Base-by-base conservation (phyloP, 2,329 filamentous ascomycete genomes). In the Beauveria medogensis region DNA sequence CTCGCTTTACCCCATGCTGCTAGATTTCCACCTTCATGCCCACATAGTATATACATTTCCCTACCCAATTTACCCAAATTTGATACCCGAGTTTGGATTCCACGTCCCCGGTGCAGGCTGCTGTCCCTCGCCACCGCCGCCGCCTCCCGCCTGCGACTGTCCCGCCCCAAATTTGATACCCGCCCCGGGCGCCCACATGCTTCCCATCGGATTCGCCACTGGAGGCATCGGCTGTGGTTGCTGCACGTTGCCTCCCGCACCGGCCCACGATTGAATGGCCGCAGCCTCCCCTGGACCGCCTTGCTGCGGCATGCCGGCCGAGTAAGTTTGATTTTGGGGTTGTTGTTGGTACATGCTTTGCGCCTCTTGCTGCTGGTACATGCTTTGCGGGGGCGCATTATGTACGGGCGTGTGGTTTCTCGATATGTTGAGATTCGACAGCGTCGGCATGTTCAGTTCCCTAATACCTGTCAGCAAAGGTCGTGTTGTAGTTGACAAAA, bases 181-280 rank as follows among this genome's bases (percentile, higher is more conserved):
- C 79, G 90, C 87, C 2, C 88, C 86, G 0, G 91, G 90, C 60
- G 84, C 87, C 92, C 92, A 96, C 71, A 72, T 69, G 8, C 65
- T 65, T 10, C 67, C 64, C 65, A 69, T 68, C 1, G 67, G 65
- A 10, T 68, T 67, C 0, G 75, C 70, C 63, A 73, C 70, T 1
- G 76, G 73, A 2, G 80, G 76, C 60, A 79, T 75, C 0, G 82
- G 82, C 48, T 72, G 72, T 0, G 69, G 82, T 75, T 70, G 87
- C 65, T 87, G 81, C 20, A 86, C 83, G 52, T 80, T 77, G 51
- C 80, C 80, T 3, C 78, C 78, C 50, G 77, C 74, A 37, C 71
- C 75, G 0, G 78, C 79, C 78, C 85, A 87, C 18, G 83, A 82
- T 65, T 85, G 84, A 55, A 86, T 80, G 20, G 80, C 80, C 5